Conservation (phyloP, 495 filamentous ascomycete genomes). For the Acidomyces sp. region DNA sequence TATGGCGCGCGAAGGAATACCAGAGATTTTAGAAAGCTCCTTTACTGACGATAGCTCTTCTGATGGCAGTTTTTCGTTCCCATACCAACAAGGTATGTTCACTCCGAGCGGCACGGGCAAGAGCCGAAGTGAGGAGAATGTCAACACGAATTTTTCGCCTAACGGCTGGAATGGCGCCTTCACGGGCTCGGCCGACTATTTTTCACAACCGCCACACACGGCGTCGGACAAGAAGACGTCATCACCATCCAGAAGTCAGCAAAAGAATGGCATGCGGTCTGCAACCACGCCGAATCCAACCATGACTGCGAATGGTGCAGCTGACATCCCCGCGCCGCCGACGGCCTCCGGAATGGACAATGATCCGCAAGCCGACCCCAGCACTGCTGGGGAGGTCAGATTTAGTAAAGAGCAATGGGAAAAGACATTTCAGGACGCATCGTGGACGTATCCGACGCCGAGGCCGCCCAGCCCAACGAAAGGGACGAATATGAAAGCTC, state of each 20-base stretch:
- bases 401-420: slow-evolving; percentile 58
- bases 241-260: neutral
- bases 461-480: slow-evolving; percentile 12
- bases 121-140: slow-evolving; percentile 55
- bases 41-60: slow-evolving; percentile 10
- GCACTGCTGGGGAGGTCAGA: slow-evolving; percentile 33
- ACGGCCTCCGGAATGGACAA: slow-evolving; percentile 10
- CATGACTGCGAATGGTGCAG: neutral
- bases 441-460: slow-evolving; percentile 32
- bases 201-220: slow-evolving; percentile 28
- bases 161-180: slow-evolving; percentile 47
- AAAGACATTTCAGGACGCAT: slow-evolving; percentile 47
- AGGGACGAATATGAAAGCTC: slow-evolving; percentile 11
- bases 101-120: slow-evolving; percentile 28
- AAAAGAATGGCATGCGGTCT: slow-evolving; percentile 1
- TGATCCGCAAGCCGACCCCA: slow-evolving; percentile 13
- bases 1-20: neutral
- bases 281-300: neutral
- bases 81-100: slow-evolving; percentile 29
- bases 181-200: slow-evolving; percentile 36
- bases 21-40: neutral
- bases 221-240: slow-evolving; percentile 8
- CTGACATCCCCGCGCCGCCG: neutral
- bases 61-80: slow-evolving; percentile 17
- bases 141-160: slow-evolving; percentile 61